Base-by-base conservation (phyloP, 106 monocot genomes). In the Dendrobium catenatum region DNA sequence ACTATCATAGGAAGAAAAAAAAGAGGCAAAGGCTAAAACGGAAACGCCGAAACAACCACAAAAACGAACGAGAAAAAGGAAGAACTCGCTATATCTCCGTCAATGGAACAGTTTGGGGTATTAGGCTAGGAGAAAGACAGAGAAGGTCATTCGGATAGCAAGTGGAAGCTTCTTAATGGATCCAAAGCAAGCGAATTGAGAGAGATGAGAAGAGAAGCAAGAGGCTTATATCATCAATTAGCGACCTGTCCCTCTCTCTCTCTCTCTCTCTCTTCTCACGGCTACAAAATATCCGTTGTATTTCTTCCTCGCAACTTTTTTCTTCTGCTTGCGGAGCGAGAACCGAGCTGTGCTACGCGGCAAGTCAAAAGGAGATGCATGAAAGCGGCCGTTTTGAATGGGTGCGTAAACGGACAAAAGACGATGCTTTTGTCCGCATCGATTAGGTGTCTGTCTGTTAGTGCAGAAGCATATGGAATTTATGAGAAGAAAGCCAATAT, bases 361-460 rank as follows among this genome's bases (percentile, higher is more conserved):
- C 22, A n/a, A 70, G 42, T 31, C 10, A 51, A 37, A 37, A 37
- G 37, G 37, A 37, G 49, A 42, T 9, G 56, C 13, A 37, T 77
- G 78, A 56, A 79, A 56, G 44, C 5, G 11, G 72, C 5, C 67
- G 59, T 37, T 29, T 18, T 79, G 74, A 78, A 73, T 79, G 79
- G 68, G 78, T 24, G 73, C 73, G 79, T 73, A 73, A 83, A 73
- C 75, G 80, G 84, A 84, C 80, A 84, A 84, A 75, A 48, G 80
- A 24, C 75, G 78, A 80, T 46, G 61, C 56, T 84, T 84, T 84
- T 84, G 61, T 42, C 41, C 31, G 58, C 26, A 84, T 84, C 48
- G 48, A 54, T 76, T 75, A 64, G 84, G 20, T 80, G 79, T 64
- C 74, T 79, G 84, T 79, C 43, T 84, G 79, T 37, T 79, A 80